Evolutionary conservation across 768 basidiomycete species (phyloP).

Genomic region (Arthromyces matolae): DNA sequence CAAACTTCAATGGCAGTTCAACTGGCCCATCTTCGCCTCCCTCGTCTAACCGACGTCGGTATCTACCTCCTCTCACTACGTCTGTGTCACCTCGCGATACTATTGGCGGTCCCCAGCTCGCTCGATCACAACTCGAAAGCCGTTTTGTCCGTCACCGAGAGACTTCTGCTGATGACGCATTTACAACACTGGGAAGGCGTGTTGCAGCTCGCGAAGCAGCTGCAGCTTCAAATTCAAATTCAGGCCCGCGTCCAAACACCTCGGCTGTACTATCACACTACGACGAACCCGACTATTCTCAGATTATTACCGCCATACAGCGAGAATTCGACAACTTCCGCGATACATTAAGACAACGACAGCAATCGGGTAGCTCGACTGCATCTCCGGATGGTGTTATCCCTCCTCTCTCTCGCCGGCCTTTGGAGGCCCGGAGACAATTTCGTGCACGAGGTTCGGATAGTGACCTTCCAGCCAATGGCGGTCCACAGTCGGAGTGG

Average conservation of each 20-base stretch:
- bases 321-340: conserved; percentile 23
- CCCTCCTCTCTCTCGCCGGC: background rate
- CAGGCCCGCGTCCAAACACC: conserved; percentile 1
- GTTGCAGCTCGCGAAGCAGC: conserved; percentile 38
- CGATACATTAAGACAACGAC: no score
- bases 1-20: background rate
- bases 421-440: conserved; percentile 1
- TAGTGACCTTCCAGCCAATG: background rate
- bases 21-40: background rate
- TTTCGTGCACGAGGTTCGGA: background rate
- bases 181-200: conserved; percentile 36
- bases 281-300: conserved; percentile 7
- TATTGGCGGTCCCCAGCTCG: conserved; percentile 11
- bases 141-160: conserved; percentile 23
- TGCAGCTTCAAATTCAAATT: conserved; percentile 13
- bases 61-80: background rate
- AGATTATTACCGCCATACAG: conserved; percentile 18
- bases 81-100: background rate
- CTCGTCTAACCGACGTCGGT: no score
- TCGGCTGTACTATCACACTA: conserved; percentile 13
- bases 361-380: conserved; percentile 18
- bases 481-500: conserved; percentile 14
- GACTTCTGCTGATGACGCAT: conserved; percentile 28
- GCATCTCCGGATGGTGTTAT: background rate
- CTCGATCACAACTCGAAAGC: conserved; percentile 25